Conservation (phyloP, 495 filamentous ascomycete genomes). For the Penicillium manginii region DNA sequence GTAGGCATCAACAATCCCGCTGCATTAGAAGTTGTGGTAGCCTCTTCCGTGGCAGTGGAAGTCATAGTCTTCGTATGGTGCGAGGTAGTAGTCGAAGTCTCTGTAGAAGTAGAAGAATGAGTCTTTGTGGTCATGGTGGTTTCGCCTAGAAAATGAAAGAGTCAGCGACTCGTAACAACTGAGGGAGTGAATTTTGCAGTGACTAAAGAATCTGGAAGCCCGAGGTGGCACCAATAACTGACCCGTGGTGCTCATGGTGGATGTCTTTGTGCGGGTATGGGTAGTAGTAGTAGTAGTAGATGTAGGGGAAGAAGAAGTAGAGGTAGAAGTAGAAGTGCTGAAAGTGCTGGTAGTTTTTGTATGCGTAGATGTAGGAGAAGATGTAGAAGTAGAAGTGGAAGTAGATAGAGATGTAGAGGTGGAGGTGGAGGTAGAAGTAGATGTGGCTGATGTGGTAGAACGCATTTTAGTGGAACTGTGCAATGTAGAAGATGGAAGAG, state of each 20-base stretch:
- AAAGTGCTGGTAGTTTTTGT: slow-evolving; percentile 6
- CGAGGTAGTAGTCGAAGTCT: slow-evolving; percentile 13
- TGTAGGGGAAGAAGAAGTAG: neutral
- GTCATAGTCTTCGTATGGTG: slow-evolving; percentile 18
- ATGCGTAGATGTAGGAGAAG: slow-evolving; percentile 5
- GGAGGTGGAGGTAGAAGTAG: slow-evolving; percentile 14
- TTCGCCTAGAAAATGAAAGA: neutral
- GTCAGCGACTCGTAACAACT: neutral
- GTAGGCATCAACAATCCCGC: slow-evolving; percentile 34
- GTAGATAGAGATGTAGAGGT: slow-evolving; percentile 2
- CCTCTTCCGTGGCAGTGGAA: slow-evolving; percentile 20
- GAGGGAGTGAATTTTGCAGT: neutral
- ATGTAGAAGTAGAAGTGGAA: slow-evolving; percentile 2
- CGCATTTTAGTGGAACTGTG: slow-evolving; percentile 10
- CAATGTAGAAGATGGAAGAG: slow-evolving; percentile 10
- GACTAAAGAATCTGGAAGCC: neutral
- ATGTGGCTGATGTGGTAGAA: slow-evolving; percentile 1
- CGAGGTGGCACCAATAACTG: slow-evolving; percentile 2
- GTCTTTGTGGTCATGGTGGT: slow-evolving; percentile 7
- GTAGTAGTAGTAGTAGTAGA: neutral
- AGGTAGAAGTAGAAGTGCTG: slow-evolving; percentile 2
- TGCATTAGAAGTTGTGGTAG: slow-evolving; percentile 25
- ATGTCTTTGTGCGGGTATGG: slow-evolving; percentile 5
- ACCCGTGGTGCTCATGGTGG: slow-evolving; percentile 3
- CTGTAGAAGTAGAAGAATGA: slow-evolving; percentile 9